Evolutionary conservation across 352 stramenopile genomes (phyloP), one percentile per base, ranked within the genome.

Genomic region (Phytophthora kernoviae): DNA sequence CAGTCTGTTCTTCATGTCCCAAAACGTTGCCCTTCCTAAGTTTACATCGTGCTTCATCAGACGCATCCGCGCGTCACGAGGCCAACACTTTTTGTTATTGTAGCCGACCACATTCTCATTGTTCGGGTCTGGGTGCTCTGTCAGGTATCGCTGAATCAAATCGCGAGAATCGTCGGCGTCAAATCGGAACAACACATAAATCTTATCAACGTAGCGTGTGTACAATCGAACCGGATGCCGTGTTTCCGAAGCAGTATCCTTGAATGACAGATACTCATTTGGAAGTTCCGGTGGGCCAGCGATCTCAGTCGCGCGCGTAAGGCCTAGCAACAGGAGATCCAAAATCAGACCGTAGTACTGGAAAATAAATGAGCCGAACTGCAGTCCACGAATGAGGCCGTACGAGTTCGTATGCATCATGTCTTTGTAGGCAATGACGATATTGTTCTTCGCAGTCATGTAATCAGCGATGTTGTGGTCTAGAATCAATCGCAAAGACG

Each of bases 331-430:
- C 9, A 99, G 83, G 39, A 99, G 70, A 70, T 99, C 98, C 26
- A 99, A 77, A 44, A 99, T 97, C 10, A 99, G 72, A 34, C 97
- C 97, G 77, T 99, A 99, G 83, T 99, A 99, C 83, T 99, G 97
- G 77, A 98, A 98, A 39, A 98, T 95, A 65, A 98, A 98, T 12
- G 90, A 87, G 0, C 95, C 90, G 62, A 99, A 99, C 72, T 99
- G 96, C 45, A 99, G 75, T 21, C 98, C 98, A 18, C 97, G 91
- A 62, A 99, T 98, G 43, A 99, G 85, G 33, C 98, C 98, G 76
- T 99, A 99, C 30, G 91, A 98, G 82, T 99, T 99, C 17, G 97
- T 99, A 84, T 99, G 98, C 92, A 99, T 99, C 98, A 99, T 99
- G 63, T 99, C 98, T 79, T 99, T 99, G 91, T 97, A 99, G 41